Evolutionary conservation across 2,329 filamentous ascomycete species (phyloP).

Genomic region (Bipolaris sorokiniana): DNA sequence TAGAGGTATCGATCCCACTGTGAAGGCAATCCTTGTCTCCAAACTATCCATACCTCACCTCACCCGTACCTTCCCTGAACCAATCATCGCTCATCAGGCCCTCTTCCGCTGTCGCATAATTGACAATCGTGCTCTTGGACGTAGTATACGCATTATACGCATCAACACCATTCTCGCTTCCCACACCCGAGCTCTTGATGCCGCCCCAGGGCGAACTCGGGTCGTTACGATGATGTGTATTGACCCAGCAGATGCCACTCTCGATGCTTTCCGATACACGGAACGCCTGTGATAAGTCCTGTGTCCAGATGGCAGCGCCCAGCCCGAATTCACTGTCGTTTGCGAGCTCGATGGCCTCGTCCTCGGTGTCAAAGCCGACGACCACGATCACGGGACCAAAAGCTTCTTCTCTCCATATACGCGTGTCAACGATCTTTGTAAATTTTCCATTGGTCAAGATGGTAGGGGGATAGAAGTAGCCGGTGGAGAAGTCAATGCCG

Average conservation of each 20-base stretch:
- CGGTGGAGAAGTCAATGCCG: constrained; percentile 58
- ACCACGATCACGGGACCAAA: constrained; percentile 61
- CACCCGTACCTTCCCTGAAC: constrained; percentile 65
- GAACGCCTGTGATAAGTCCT: constrained; percentile 57
- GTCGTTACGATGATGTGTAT: constrained; percentile 72
- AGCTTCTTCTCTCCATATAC: constrained; percentile 56
- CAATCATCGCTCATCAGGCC: constrained; percentile 64
- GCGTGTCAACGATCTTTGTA: constrained; percentile 43
- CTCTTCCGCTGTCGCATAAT: constrained; percentile 66
- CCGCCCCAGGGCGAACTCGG: constrained; percentile 75
- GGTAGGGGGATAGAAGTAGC: constrained; percentile 59
- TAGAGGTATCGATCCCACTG: no score
- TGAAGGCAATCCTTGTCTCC: neutral
- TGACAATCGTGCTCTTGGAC: constrained; percentile 72
- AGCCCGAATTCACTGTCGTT: constrained; percentile 60
- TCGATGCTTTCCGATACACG: constrained; percentile 56
- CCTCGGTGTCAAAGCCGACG: constrained; percentile 55
- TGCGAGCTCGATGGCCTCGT: constrained; percentile 55
- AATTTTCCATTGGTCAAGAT: constrained; percentile 44
- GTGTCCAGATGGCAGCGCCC: constrained; percentile 59
- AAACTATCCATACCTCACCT: constrained; percentile 64
- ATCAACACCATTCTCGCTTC: constrained; percentile 73
- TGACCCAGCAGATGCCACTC: constrained; percentile 57
- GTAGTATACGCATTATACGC: constrained; percentile 54
- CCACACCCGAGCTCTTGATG: constrained; percentile 66